Conservation (phyloP, 345 rosid genomes). For the Pistacia atlantica region DNA sequence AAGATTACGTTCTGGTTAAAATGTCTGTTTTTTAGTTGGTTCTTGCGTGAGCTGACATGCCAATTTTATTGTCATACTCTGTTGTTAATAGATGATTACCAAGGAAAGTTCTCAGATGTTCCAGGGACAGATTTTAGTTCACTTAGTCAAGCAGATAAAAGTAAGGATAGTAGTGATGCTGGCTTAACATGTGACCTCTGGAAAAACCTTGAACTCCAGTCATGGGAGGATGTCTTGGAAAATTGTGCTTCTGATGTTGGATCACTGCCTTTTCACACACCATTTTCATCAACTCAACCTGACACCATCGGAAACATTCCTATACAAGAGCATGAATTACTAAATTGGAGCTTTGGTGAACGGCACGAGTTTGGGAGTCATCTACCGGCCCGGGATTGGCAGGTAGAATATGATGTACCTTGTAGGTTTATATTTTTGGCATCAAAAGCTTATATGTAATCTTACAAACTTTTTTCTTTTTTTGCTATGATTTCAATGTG, state of each 20-base stretch:
- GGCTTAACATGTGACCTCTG: constrained; percentile 48
- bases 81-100: constrained; percentile 51
- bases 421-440: not conserved
- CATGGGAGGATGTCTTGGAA: constrained; percentile 68
- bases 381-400: constrained; percentile 44
- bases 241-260: constrained; percentile 49
- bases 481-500: not conserved
- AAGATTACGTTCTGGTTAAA: constrained; percentile 4
- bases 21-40: constrained; percentile 13
- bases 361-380: constrained; percentile 51
- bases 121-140: constrained; percentile 40
- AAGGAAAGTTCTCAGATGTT: constrained; percentile 41
- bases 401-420: constrained; percentile 41
- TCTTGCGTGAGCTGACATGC: constrained; percentile 12
- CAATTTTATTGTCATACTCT: constrained; percentile 16
- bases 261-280: constrained; percentile 37
- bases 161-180: constrained; percentile 35
- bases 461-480: constrained; percentile 13
- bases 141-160: constrained; percentile 34
- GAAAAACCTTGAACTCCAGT: constrained; percentile 50
- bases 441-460: not conserved
- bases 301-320: constrained; percentile 29
- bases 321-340: constrained; percentile 48
- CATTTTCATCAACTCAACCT: constrained; percentile 33
- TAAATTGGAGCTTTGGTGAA: constrained; percentile 31